Conservation (phyloP, 176 grass and related monocot species). For the Chrysopogon serrulatus region DNA sequence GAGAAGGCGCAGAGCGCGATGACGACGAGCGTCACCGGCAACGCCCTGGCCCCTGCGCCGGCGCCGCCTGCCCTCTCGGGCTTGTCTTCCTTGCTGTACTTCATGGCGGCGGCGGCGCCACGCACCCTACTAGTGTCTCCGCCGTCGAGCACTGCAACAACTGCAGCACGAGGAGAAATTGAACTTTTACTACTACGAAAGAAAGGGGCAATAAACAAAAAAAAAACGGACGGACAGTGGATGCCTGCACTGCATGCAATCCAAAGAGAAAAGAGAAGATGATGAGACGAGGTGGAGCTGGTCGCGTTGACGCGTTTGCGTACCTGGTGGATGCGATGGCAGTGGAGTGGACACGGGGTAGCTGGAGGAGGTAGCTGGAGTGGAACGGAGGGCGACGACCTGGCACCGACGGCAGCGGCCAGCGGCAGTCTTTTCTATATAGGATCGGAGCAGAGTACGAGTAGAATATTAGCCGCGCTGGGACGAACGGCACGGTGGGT, state of each 20-base stretch:
- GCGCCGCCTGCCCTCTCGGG: slow-evolving; percentile 24
- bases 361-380: neutral
- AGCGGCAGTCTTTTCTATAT: neutral
- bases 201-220: too few relatives aligned
- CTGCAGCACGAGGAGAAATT: neutral
- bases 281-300: neutral
- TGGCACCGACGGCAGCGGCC: neutral
- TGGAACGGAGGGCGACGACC: neutral
- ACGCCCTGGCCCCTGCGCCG: slow-evolving; percentile 41
- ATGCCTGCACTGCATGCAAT: too few relatives aligned
- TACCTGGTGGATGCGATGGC: too few relatives aligned
- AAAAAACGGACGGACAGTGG: neutral
- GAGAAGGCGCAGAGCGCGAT: slow-evolving; percentile 71
- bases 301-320: neutral
- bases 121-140: neutral
- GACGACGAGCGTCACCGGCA: slow-evolving; percentile 57
- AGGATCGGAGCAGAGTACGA: too few relatives aligned
- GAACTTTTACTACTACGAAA: neutral
- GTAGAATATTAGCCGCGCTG: too few relatives aligned
- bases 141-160: neutral
- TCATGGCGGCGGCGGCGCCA: slow-evolving; percentile 5
- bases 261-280: neutral
- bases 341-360: neutral
- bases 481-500: neutral
- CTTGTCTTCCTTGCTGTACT: slow-evolving; percentile 81